phyloP scores from a whole-genome alignment of 331 rosid species.

The Malus hybrid region DNA sequence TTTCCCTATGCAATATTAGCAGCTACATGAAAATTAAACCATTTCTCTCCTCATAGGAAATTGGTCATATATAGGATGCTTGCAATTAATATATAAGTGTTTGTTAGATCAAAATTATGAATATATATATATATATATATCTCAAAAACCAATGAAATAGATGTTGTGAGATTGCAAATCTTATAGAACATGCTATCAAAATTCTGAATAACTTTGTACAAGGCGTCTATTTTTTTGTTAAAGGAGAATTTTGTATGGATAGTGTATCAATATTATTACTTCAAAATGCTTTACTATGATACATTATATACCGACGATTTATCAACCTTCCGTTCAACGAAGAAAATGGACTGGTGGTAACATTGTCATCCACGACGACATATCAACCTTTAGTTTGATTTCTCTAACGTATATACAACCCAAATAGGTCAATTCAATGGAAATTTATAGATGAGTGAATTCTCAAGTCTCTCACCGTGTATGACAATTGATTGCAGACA shows the following conservation, averaged over 20 bases:
- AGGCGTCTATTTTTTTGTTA: background rate
- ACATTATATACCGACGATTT: background rate
- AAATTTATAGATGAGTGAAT: background rate
- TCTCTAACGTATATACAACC: background rate
- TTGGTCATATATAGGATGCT: background rate
- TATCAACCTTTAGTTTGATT: background rate
- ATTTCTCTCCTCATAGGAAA: background rate
- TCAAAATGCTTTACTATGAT: background rate
- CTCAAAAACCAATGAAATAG: background rate
- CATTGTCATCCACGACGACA: background rate
- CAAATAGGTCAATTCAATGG: constrained; percentile 29
- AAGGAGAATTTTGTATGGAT: no score
- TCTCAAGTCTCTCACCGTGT: constrained; percentile 11
- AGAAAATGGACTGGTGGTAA: background rate
- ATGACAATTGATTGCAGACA: constrained; percentile 36
- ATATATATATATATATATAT: no score
- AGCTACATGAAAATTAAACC: background rate
- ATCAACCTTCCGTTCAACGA: background rate
- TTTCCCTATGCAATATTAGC: background rate
- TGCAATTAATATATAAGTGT: background rate
- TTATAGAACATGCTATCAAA: background rate
- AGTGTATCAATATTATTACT: no score
- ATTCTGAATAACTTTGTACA: background rate
- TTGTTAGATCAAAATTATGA: background rate
- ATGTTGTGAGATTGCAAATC: background rate